Evolutionary conservation across 1,284 basidiomycete species (phyloP), one percentile per base, ranked within the genome.

Genomic region (Uromyces viciae-fabae): DNA sequence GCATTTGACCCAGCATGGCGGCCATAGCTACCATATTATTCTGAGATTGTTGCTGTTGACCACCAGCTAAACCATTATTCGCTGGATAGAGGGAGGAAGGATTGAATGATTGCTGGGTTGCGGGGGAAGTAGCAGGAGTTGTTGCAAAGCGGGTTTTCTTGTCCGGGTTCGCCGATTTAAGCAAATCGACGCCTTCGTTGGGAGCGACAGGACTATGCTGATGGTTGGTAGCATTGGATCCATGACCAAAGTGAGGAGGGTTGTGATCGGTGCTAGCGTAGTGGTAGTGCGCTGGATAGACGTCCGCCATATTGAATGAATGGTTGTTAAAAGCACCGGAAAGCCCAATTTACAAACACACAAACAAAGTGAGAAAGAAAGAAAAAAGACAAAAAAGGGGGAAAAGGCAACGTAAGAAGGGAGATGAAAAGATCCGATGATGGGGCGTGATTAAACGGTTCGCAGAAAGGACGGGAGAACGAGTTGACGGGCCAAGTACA

Each of bases 21-120:
- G 78, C 80, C 38, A 72, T 77, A 4, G 82, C 81, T 38, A 60
- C 77, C 77, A 81, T 81, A n/a, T 69, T 62, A 25, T 58, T 60
- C 43, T 75, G 69, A 36, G 66, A 71, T 38, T 76, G 58, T 43
- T 74, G 73, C 69, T 79, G 69, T 36, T 54, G 71, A 22, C 52
- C 58, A 46, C 81, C 72, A 64, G 54, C 42, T n/a, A 82, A 72
- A 28, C 62, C 81, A 36, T 81, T 75, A 64, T 82, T 73, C 19
- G 72, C 81, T 43, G 74, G 73, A 22, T 81, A 82, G 22, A 75
- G 73, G 38, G 81, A 64, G 31, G 77, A 52, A 28, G 58, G 42
- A 78, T 69, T 52, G 43, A 73, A 76, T 42, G 74, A 58, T n/a
- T 75, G 75, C 9, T 72, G 77, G 49, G 56, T 42, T 17, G 28